A percentile compares a stretch with the other conserved stretches of the same genome.
Conservation (phyloP, 495 filamentous ascomycete genomes). For the Podospora appendiculata region DNA sequence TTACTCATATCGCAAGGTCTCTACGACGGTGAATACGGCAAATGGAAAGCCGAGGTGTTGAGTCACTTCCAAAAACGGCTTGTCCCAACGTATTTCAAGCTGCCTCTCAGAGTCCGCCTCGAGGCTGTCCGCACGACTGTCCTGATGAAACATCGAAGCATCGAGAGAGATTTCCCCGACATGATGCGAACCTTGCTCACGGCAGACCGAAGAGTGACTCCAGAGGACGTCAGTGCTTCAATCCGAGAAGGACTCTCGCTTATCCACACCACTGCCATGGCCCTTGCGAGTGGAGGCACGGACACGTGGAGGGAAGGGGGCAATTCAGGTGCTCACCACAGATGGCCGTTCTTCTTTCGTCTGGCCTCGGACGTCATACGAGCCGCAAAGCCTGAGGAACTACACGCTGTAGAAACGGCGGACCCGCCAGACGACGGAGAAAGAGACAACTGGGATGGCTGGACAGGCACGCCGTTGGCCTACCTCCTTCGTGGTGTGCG, state of each 20-base stretch:
- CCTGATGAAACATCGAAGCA: neutral
- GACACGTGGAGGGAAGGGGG: no score
- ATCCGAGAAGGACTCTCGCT: neutral
- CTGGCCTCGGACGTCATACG: neutral
- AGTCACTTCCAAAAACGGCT: neutral
- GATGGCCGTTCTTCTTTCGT: neutral
- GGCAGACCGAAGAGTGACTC: neutral
- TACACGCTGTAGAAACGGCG: neutral
- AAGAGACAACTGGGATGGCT: neutral
- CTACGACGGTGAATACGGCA: neutral
- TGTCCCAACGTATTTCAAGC: neutral
- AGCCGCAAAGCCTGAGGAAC: neutral
- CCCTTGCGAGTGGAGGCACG: neutral
- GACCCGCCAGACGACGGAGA: neutral
- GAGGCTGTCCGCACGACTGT: neutral
- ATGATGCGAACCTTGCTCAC: neutral
- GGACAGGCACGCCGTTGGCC: neutral
- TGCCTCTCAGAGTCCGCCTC: neutral
- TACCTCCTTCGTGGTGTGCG: neutral
- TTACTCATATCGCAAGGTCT: neutral
- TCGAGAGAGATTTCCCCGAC: neutral
- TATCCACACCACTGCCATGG: neutral
- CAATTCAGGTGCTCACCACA: no score
- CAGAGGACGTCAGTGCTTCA: neutral
- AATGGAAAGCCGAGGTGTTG: neutral